phyloP scores from a whole-genome alignment of 2,329 filamentous ascomycete species.

The Ceratocystis cubensis region DNA sequence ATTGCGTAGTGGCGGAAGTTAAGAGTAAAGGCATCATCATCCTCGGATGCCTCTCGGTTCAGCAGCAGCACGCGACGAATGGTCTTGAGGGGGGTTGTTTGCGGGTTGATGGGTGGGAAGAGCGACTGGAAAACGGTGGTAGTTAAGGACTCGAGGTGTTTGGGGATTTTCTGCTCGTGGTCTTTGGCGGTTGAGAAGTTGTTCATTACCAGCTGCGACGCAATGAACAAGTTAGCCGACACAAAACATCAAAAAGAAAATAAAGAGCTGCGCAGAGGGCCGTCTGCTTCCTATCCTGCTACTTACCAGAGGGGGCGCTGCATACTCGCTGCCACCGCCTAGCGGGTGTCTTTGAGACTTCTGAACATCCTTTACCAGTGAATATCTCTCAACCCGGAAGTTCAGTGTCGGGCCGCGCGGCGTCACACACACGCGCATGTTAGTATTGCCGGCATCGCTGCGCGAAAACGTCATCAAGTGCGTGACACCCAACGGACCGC shows the following conservation, averaged over 20 bases:
- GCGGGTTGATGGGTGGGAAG: constrained; percentile 90
- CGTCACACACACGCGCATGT: constrained; percentile 73
- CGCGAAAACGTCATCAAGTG: constrained; percentile 89
- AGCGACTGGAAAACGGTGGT: constrained; percentile 93
- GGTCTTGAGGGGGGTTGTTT: constrained; percentile 76
- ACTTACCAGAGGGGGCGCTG: constrained; percentile 65
- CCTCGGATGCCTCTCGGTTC: constrained; percentile 57
- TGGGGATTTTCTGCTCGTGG: constrained; percentile 61
- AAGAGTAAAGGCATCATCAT: constrained; percentile 62
- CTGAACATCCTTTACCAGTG: constrained; percentile 79
- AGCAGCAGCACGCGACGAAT: constrained; percentile 83
- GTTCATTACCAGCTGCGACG: constrained; percentile 77
- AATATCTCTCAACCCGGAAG: constrained; percentile 91
- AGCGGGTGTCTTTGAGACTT: constrained; percentile 72
- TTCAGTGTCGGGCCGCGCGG: constrained; percentile 86
- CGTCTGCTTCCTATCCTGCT: neutral
- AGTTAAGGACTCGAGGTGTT: constrained; percentile 82
- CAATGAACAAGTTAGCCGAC: neutral
- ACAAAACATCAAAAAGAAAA: neutral
- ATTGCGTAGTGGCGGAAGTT: constrained; percentile 93
- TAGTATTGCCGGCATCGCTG: constrained; percentile 81
- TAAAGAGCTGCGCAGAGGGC: neutral
- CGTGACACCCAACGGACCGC: constrained; percentile 81
- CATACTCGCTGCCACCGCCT: constrained; percentile 72
- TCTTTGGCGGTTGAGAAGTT: constrained; percentile 63